Conservation (phyloP, 73 alveolate genomes). For the Blepharisma stoltei region DNA sequence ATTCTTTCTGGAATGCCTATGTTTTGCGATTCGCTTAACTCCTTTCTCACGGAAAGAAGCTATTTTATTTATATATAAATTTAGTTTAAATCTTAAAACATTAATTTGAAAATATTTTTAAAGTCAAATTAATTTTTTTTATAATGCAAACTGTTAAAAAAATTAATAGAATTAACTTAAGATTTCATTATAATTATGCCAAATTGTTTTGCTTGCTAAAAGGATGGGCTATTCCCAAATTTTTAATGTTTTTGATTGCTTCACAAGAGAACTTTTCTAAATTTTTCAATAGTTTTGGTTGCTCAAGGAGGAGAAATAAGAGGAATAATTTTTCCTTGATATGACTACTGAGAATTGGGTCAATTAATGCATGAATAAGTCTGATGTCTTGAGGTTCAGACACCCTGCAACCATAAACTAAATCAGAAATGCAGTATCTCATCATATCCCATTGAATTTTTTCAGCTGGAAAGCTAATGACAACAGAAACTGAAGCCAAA, state of each 20-base stretch:
- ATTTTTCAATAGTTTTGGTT: constrained; percentile 78
- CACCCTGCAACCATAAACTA: constrained; percentile 99
- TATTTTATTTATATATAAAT: too few species aligned
- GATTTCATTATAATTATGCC: too few species aligned
- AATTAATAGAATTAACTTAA: too few species aligned
- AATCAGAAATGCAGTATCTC: constrained; percentile 99
- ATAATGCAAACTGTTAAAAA: too few species aligned
- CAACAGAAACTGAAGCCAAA: constrained; percentile 80
- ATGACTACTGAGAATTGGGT: constrained; percentile 82
- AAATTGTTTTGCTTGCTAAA: too few species aligned
- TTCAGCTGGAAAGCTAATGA: constrained; percentile 88
- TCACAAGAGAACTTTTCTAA: constrained; percentile 79
- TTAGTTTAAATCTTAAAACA: too few species aligned
- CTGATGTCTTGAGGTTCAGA: constrained; percentile 99
- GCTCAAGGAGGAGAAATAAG: constrained; percentile 81
- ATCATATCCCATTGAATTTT: constrained; percentile 96
- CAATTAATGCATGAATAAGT: constrained; percentile 87
- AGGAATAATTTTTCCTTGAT: constrained; percentile 81
- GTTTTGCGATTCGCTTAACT: not conserved
- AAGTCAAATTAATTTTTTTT: too few species aligned
- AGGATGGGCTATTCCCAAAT: constrained; percentile 92
- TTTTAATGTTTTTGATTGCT: constrained; percentile 76
- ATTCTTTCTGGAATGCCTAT: constrained; percentile 2
- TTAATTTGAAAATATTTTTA: too few species aligned
- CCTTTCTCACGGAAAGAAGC: too few species aligned